Evolutionary conservation across 2,329 filamentous ascomycete genomes (phyloP).

Genomic region (Metarhizium anisopliae): DNA sequence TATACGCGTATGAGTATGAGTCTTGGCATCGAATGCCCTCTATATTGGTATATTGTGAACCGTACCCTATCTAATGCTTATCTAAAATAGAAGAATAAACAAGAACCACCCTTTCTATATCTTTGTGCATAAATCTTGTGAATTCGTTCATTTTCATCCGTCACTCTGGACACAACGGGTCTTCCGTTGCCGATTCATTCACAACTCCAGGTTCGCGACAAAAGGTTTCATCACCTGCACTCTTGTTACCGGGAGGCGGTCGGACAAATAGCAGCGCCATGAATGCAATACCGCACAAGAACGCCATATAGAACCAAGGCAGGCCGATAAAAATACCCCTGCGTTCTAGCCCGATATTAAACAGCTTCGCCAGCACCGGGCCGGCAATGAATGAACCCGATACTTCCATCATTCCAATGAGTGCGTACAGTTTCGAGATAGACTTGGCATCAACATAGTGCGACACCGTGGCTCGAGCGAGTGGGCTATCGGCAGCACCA

Average conservation of each 20-base stretch:
- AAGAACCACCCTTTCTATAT: slow-evolving; percentile 12
- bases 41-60: neutral
- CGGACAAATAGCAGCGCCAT: slow-evolving; percentile 22
- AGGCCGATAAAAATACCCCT: slow-evolving; percentile 28
- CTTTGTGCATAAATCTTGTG: neutral
- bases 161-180: slow-evolving; percentile 14
- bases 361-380: slow-evolving; percentile 29
- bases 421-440: slow-evolving; percentile 31
- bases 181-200: slow-evolving; percentile 14
- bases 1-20: too few relatives aligned
- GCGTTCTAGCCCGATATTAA: slow-evolving; percentile 24
- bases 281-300: slow-evolving; percentile 19
- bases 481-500: slow-evolving; percentile 28
- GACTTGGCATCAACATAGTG: slow-evolving; percentile 27
- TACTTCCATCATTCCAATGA: slow-evolving; percentile 31
- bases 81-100: neutral
- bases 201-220: slow-evolving; percentile 11
- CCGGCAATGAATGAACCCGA: slow-evolving; percentile 30
- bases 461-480: slow-evolving; percentile 30
- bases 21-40: neutral
- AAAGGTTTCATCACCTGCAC: slow-evolving; percentile 1
- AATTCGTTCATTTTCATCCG: neutral
- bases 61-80: neutral
- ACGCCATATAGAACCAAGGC: slow-evolving; percentile 30
- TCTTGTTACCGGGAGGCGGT: slow-evolving; percentile 16